These are phyloP conservation scores for Phytopythium cucurbitacearum DNA, from an alignment of 352 stramenopile genomes.

Conservation along the genomic window DNA sequence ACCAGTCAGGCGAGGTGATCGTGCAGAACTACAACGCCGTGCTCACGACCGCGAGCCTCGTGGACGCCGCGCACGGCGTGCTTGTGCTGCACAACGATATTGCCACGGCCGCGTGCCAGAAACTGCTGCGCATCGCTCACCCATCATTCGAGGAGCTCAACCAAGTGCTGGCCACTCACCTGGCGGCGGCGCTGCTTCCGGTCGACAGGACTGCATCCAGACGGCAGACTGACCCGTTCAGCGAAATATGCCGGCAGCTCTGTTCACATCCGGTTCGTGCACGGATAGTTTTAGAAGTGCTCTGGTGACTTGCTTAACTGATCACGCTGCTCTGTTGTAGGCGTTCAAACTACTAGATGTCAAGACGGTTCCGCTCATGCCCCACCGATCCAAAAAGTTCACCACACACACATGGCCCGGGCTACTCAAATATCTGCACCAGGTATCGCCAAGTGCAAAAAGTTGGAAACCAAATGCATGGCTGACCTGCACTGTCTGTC, in stretches of 20 bases:
- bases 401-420: conserved; percentile 72
- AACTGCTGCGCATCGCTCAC: conserved; percentile 42
- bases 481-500: background rate
- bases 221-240: conserved; percentile 19
- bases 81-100: conserved; percentile 74
- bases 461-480: background rate
- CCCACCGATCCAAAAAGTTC: conserved; percentile 60
- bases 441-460: conserved; percentile 21
- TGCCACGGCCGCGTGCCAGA: conserved; percentile 49
- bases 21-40: conserved; percentile 91
- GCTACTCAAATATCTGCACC: conserved; percentile 67
- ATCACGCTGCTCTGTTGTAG: conserved; percentile 13
- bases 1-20: conserved; percentile 79
- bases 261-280: conserved; percentile 51
- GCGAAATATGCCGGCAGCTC: conserved; percentile 37
- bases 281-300: background rate
- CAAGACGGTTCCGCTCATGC: conserved; percentile 67
- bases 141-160: conserved; percentile 68
- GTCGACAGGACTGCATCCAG: conserved; percentile 9
- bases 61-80: conserved; percentile 50
- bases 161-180: conserved; percentile 49
- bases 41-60: conserved; percentile 78
- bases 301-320: background rate
- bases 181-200: conserved; percentile 49
- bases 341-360: conserved; percentile 70